A percentile compares a stretch with the other conserved stretches of the same genome.
Conservation (phyloP, 1,284 basidiomycete genomes). For the Naganishia cerealis region DNA sequence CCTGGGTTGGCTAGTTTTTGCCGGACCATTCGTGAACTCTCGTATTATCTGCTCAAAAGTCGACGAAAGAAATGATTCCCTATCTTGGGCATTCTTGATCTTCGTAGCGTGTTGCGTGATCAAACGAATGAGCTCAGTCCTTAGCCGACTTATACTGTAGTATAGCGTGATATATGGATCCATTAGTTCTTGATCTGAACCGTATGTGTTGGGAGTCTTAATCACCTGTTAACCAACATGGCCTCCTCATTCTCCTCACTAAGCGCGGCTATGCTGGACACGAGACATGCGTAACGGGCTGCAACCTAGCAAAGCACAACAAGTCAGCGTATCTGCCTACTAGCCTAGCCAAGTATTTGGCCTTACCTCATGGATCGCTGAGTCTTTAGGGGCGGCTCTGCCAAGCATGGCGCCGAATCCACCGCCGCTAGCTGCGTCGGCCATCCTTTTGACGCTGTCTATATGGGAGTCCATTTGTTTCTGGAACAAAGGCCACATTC, state of each 20-base stretch:
- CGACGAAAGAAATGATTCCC: constrained; percentile 67
- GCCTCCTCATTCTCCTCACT: constrained; percentile 82
- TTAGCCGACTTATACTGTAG: constrained; percentile 73
- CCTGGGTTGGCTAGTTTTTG: constrained; percentile 60
- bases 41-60: constrained; percentile 76
- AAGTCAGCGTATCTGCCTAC: background rate
- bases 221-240: constrained; percentile 58
- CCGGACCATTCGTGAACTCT: constrained; percentile 63
- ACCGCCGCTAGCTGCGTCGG: constrained; percentile 64
- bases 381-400: constrained; percentile 65
- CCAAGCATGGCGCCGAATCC: constrained; percentile 56
- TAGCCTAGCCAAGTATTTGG: constrained; percentile 16
- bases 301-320: constrained; percentile 53
- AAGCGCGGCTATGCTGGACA: constrained; percentile 74
- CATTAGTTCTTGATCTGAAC: background rate
- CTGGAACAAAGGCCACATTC: constrained; percentile 88
- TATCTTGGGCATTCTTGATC: constrained; percentile 60
- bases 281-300: constrained; percentile 70
- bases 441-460: constrained; percentile 74
- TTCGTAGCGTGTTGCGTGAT: constrained; percentile 70
- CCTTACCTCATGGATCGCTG: constrained; percentile 63
- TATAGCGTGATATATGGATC: background rate
- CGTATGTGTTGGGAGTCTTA: background rate
- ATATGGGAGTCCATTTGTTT: constrained; percentile 80
- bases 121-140: constrained; percentile 79